Evolutionary conservation across 1,284 basidiomycete genomes (phyloP), one percentile per base, ranked within the genome.

Genomic region (Naganishia liquefaciens): DNA sequence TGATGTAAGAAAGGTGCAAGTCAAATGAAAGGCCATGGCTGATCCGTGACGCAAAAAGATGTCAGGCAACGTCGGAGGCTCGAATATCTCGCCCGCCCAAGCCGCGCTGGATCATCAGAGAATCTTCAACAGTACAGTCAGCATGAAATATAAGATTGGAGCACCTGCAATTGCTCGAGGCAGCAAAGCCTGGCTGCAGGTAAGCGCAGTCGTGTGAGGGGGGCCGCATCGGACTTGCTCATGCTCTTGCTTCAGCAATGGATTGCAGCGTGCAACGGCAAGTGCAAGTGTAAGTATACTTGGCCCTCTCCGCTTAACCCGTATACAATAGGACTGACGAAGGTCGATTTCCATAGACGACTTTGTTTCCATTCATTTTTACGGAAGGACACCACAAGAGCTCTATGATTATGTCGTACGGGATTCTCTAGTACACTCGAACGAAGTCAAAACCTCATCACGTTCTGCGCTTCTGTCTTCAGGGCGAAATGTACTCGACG

Each of bases 331-430:
- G 23, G n/a, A 25, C 30, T 37, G n/a, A 47, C 43, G 21, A 13
- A 3, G 9, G 42, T 7, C 11, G 28, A 3, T 43, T 9, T 39
- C 1, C n/a, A 1, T 40, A 60, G 75, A 69, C 65, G 74, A 75
- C 57, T 75, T 76, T 57, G 65, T 75, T 23, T 70, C 74, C 1
- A 69, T 74, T 37, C 74, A 76, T 51, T 76, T 70, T 57, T 76
- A 76, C 66, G 74, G 74, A 42, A 66, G 66, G 42, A 66, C 69
- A 49, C 72, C 69, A 10, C 46, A 69, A 25, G 73, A 71, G 47
- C 53, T 74, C 19, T 72, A 73, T 63, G 58, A 63, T 30, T 73
- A 75, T 40, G 65, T 70, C 19, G 60, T 62, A 17, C 42, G 10
- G 6, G 21, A 37, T 15, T 13, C 30, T 11, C 27, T n/a, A 10